Evolutionary conservation across 208 protist genomes (phyloP), one percentile per base, ranked within the genome.

Genomic region (Acanthamoeba lenticulata): DNA sequence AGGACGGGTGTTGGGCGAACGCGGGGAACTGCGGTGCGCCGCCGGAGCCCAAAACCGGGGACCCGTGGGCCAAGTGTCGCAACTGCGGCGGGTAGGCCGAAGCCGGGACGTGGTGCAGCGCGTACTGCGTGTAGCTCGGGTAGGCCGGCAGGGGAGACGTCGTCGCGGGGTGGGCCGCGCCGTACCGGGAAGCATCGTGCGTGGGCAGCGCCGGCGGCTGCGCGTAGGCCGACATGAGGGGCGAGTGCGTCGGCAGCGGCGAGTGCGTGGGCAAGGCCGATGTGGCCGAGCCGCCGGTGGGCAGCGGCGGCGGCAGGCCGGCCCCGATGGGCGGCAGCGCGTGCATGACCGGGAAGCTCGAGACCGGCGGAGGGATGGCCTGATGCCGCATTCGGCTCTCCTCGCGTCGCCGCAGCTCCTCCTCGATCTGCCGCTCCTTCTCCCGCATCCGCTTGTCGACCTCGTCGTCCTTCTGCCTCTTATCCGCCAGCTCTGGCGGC

Each of bases 81-180:
- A 86, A 42, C 24, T 86, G 77, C 29, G 69, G 69, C 24, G 77
- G 77, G 29, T 86, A 86, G 77, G 77, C 77, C 29, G 77, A 47
- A 6, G 77, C 21, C 27, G 77, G 77, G 21, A 86, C 77, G 42
- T 86, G 77, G n/a, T 86, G 77, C 4, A 86, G 77, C 24, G 77
- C 77, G 34, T 86, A 86, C 17, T 86, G 77, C 40, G 77, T 86
- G 77, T 86, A 86, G 45, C 44, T 24, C n/a, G 44, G 44, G 45
- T 86, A 86, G 45, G 77, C 44, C 9, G 77, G 38, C 45, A 86
- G 24, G 44, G 77, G 38, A 45, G 69, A 15, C n/a, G 40, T 5
- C 44, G 24, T 32, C 36, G 69, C 15, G 15, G 29, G 36, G 36
- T 42, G 62, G 40, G 44, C 27, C 44, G 74, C 3, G 24, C 77